Percentiles rank a stretch among this genome's conserved stretches.
Evolutionary conservation across 2,329 filamentous ascomycete species (phyloP).

Genomic region (Penicillium occitanis): DNA sequence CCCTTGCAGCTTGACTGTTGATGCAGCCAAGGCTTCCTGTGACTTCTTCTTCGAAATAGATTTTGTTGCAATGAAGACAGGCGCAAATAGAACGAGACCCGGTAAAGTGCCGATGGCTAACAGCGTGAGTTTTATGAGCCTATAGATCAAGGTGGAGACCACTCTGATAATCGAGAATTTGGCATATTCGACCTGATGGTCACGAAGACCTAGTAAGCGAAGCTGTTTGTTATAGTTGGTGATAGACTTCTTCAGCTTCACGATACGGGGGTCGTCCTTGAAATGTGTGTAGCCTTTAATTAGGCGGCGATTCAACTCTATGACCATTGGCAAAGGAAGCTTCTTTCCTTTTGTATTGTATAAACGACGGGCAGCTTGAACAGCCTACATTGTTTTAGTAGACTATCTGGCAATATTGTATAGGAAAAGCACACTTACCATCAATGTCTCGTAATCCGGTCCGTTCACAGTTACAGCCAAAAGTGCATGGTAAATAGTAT

Average conservation of each 20-base stretch:
- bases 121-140: slow-evolving; percentile 72
- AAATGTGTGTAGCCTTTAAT: slow-evolving; percentile 89
- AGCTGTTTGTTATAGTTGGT: slow-evolving; percentile 84
- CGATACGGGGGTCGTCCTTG: slow-evolving; percentile 84
- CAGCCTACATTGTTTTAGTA: slow-evolving; percentile 54
- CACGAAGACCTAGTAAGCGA: slow-evolving; percentile 79
- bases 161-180: slow-evolving; percentile 77
- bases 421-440: slow-evolving; percentile 53
- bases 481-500: slow-evolving; percentile 81
- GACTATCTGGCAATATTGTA: not conserved
- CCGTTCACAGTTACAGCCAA: slow-evolving; percentile 87
- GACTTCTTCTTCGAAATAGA: slow-evolving; percentile 79
- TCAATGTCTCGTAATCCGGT: slow-evolving; percentile 92
- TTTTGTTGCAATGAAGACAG: slow-evolving; percentile 82
- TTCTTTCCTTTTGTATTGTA: slow-evolving; percentile 96
- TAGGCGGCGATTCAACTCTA: slow-evolving; percentile 88
- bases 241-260: slow-evolving; percentile 71
- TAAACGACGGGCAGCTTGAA: slow-evolving; percentile 86
- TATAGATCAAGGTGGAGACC: slow-evolving; percentile 73
- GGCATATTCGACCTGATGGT: slow-evolving; percentile 92
- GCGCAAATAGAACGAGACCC: slow-evolving; percentile 81
- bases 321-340: slow-evolving; percentile 83
- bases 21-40: slow-evolving; percentile 77
- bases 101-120: slow-evolving; percentile 80
- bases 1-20: slow-evolving; percentile 83